Base-by-base conservation (phyloP, 1,284 basidiomycete species). In the Ustilago shanxiensis region DNA sequence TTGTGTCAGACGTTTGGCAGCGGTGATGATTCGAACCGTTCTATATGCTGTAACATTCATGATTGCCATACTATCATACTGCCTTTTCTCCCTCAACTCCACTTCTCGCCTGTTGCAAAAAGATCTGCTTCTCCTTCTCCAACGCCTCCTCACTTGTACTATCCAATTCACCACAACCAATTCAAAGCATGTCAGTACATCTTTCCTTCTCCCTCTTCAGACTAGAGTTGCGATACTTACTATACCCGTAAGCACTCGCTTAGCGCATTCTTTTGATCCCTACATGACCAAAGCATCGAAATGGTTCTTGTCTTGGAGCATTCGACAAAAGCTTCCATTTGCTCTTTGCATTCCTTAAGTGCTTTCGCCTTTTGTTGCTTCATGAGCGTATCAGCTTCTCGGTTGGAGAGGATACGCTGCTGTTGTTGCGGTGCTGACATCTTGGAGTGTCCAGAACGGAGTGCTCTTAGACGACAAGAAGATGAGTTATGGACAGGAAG, bases 311-410 rank as follows among this genome's bases (percentile, higher is more conserved):
- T 66, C 41, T 60, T 67, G 35, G 67, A 64, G 29, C 73, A 76
- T 39, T 66, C 64, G 35, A 71, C 73, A 50, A 76, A 76, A 1
- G 57, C 60, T 39, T 76, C 64, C 73, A 76, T 76, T 33, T 76
- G 73, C 18, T 50, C 58, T 22, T 52, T 50, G 33, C 73, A 76
- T 35, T 71, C 60, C 14, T 60, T 37, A 1, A 76, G 51, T 35
- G 67, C 73, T 35, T 67, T 71, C 1, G 73, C 68, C 24, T 76
- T 76, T 50, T 71, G 67, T 47, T 70, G 64, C 24, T 76, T 76
- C 63, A 67, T 57, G 33, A 76, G 35, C 16, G 67, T 67, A 7
- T 76, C 73, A 10, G 60, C 68, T 44, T 76, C 73, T 14, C 73
- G 50, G 31, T 76, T 76, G 6, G 73, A 76, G 14, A 76, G 64